Evolutionary conservation across 2,329 filamentous ascomycete species (phyloP), one percentile per base, ranked within the genome.

Genomic region (Neurospora crassa): DNA sequence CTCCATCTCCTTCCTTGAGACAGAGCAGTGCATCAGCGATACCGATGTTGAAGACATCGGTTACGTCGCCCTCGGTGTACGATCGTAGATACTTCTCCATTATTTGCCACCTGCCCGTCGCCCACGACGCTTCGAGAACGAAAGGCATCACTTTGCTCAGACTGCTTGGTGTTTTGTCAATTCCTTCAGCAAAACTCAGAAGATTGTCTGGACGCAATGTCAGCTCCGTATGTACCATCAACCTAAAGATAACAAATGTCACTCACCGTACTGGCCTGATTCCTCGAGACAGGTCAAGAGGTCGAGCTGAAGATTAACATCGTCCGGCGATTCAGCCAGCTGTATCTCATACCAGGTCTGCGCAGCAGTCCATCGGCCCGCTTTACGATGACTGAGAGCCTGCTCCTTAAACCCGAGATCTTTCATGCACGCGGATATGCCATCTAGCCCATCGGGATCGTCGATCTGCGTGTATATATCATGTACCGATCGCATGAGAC

Each of bases 291-390:
- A 98, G 40, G 90, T 92, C 70, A 99, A 84, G 43, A 99, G 85
- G 76, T 96, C 92, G 71, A 92, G 85, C 78, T 97, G 94, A 14
- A 92, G 86, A 71, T 96, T 91, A 20, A 87, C 79, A 78, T 97
- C 91, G 70, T 90, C 85, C 0, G 95, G 94, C 67, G 91, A 87
- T 76, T 96, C 90, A 2, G 92, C 90, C 42, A 98, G 85, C 74
- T 94, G 91, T 74, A 97, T 90, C 79, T 99, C 94, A 80, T 97
- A 98, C 96, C 96, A 99, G 74, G 93, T 97, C 81, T 98, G 96
- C 34, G 94, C 96, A 69, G 95, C 93, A 18, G 92, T 91, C 94
- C 96, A 99, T 73, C 94, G 87, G 4, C 96, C 96, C 24, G 94
- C 92, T 80, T 97, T 98, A 71, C 92, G 89, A 81, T 99, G 94